Conservation (phyloP, 202 grass and related monocot genomes). For the Saccharum hybrid region DNA sequence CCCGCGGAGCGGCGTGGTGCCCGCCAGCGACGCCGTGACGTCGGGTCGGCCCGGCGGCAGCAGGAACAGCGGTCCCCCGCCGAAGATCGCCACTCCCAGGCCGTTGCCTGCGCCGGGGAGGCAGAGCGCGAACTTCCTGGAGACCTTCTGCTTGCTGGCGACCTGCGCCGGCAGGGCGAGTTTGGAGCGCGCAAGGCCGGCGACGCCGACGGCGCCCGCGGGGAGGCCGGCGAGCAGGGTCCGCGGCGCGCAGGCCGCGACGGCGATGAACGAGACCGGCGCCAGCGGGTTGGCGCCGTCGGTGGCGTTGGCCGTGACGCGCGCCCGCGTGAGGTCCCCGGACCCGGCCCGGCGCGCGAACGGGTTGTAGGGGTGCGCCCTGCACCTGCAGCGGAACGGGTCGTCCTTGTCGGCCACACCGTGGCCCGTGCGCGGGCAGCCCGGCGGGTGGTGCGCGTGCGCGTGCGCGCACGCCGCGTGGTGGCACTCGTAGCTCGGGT, state of each 20-base stretch:
- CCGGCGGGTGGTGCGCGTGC: constrained; percentile 28
- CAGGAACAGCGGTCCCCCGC: constrained; percentile 49
- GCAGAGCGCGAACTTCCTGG: constrained; percentile 59
- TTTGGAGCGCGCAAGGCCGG: constrained; percentile 36
- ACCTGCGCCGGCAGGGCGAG: constrained; percentile 53
- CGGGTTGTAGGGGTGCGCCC: constrained; percentile 48
- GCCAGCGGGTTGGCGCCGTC: constrained; percentile 57
- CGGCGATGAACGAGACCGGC: neutral
- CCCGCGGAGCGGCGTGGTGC: too few relatives aligned
- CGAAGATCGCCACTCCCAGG: constrained; percentile 57
- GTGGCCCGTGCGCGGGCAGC: constrained; percentile 24
- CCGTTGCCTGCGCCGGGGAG: constrained; percentile 44
- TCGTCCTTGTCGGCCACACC: constrained; percentile 16
- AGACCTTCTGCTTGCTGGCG: constrained; percentile 21
- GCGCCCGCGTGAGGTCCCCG: constrained; percentile 18
- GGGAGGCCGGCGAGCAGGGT: constrained; percentile 31
- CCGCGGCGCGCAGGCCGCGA: constrained; percentile 43
- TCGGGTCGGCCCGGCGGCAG: constrained; percentile 11
- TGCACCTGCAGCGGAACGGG: constrained; percentile 52
- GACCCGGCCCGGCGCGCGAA: neutral
- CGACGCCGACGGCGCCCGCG: constrained; percentile 42
- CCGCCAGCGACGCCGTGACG: neutral
- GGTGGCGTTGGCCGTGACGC: constrained; percentile 48
- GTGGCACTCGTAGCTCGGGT: constrained; percentile 50
- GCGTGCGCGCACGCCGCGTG: constrained; percentile 40